These are phyloP conservation scores for Cucurbita ficifolia DNA, from an alignment of 306 rosid genomes.

Conservation along the genomic window DNA sequence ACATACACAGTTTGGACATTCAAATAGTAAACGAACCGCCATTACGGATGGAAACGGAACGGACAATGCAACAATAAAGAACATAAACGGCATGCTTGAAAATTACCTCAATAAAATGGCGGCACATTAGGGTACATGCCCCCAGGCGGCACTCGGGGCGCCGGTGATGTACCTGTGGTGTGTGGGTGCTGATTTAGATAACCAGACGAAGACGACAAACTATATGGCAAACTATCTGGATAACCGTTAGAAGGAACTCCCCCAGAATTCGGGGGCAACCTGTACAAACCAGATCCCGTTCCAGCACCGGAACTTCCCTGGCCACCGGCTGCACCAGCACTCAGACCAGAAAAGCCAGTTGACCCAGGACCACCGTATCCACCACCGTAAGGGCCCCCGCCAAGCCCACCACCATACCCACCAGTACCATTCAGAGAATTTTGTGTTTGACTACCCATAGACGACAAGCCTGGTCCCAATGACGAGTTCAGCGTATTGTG, in stretches of 20 bases:
- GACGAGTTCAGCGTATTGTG: conserved; percentile 39
- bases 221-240: conserved; percentile 56
- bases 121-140: conserved; percentile 77
- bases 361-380: conserved; percentile 43
- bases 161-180: conserved; percentile 58
- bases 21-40: not conserved
- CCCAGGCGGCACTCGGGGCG: conserved; percentile 66
- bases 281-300: conserved; percentile 39
- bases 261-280: conserved; percentile 53
- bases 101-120: conserved; percentile 74
- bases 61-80: not conserved
- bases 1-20: not conserved
- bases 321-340: conserved; percentile 6
- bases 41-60: not conserved
- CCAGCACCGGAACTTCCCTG: conserved; percentile 17
- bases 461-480: conserved; percentile 27
- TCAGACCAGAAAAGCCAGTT: conserved; percentile 20
- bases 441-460: conserved; percentile 37
- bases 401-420: conserved; percentile 55
- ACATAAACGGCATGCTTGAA: not conserved
- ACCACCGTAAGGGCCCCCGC: conserved; percentile 43
- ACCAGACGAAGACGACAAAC: conserved; percentile 37
- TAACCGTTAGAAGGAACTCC: conserved; percentile 59
- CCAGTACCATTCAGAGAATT: conserved; percentile 38
- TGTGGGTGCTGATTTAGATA: conserved; percentile 71